Conservation (phyloP, 1,139 yeast species). For the Scheffersomyces lignicola region DNA sequence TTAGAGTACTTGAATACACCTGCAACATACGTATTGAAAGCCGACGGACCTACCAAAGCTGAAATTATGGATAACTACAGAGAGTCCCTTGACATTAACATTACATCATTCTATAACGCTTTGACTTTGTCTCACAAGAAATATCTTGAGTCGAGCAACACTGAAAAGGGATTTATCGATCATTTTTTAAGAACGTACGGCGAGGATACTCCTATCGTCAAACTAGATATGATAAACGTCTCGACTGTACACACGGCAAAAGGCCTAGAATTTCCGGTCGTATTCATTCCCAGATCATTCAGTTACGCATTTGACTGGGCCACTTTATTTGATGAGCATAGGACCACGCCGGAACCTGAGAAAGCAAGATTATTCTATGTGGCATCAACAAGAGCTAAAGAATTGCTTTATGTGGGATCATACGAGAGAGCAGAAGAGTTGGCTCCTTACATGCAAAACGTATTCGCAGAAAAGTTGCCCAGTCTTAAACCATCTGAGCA, state of each 20-base stretch:
- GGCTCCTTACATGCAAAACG: constrained; percentile 7
- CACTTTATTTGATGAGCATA: constrained; percentile 5
- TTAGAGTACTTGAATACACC: constrained; percentile 23
- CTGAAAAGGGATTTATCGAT: constrained; percentile 21
- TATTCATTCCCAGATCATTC: constrained; percentile 48
- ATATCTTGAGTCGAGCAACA: constrained; percentile 11
- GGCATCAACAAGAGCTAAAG: constrained; percentile 63
- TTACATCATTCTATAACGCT: constrained; percentile 29
- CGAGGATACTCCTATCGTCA: constrained; percentile 36
- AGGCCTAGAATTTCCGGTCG: constrained; percentile 71
- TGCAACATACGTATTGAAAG: neutral
- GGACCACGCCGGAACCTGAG: constrained; percentile 8
- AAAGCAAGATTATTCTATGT: constrained; percentile 53
- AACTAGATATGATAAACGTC: constrained; percentile 39
- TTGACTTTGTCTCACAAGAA: constrained; percentile 20
- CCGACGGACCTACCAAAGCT: neutral
- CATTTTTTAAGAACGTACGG: constrained; percentile 47
- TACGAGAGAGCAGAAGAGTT: constrained; percentile 10
- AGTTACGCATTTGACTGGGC: constrained; percentile 5
- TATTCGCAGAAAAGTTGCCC: constrained; percentile 17
- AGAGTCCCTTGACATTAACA: constrained; percentile 14
- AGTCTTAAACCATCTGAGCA: too few relatives aligned
- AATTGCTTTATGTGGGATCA: constrained; percentile 43
- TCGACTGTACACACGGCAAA: constrained; percentile 73
- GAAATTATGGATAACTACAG: constrained; percentile 11